These are phyloP conservation scores for Chlamydomonas sphaeroides DNA, from an alignment of 139 green algal species.

Conservation along the genomic window DNA sequence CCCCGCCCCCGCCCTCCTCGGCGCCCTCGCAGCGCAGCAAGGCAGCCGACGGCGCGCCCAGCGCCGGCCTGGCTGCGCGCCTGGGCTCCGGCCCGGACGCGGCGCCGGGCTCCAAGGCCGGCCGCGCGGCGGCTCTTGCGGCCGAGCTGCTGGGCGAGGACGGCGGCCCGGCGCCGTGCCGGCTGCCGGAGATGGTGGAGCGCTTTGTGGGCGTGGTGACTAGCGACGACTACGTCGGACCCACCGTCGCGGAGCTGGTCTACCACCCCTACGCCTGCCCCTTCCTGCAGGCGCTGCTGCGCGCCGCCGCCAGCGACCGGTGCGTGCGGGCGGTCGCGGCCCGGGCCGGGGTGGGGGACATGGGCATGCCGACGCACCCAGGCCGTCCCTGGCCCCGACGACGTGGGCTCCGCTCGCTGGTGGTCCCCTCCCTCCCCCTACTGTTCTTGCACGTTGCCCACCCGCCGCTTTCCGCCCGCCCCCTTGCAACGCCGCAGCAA, in stretches of 20 bases:
- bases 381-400: too few species aligned
- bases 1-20: too few species aligned
- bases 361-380: too few species aligned
- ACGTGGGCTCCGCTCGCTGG: too few species aligned
- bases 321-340: slow-evolving; percentile 35
- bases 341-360: background rate
- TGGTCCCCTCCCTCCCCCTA: background rate
- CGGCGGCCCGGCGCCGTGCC: background rate
- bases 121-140: background rate
- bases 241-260: slow-evolving; percentile 56
- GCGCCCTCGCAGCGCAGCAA: background rate
- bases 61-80: background rate
- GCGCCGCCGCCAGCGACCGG: slow-evolving; percentile 46
- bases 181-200: slow-evolving; percentile 45
- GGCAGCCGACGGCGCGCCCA: background rate
- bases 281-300: slow-evolving; percentile 75
- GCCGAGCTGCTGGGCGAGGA: slow-evolving; percentile 15
- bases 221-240: slow-evolving; percentile 48
- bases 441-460: too few species aligned
- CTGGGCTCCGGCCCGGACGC: background rate
- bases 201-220: slow-evolving; percentile 48
- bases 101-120: background rate
- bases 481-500: too few species aligned
- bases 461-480: too few species aligned
- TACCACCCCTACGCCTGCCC: slow-evolving; percentile 64